Percentiles rank a stretch among this genome's conserved stretches.
These are phyloP conservation scores for Thinopyrum elongatum DNA, from an alignment of 176 grass and related monocot species.

Conservation along the genomic window DNA sequence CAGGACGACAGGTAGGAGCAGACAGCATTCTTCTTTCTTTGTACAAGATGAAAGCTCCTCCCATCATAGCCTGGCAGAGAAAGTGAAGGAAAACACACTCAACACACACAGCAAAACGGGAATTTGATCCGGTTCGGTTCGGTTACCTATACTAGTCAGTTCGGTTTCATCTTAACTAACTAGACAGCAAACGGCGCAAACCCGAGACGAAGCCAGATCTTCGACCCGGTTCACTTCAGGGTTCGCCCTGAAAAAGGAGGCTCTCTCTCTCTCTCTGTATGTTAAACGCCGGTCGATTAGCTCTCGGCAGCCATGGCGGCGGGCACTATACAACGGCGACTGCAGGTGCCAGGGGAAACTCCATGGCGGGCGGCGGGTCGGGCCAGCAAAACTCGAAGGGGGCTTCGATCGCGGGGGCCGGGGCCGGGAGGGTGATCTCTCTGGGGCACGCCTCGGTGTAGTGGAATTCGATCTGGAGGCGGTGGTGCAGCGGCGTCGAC, in stretches of 20 bases:
- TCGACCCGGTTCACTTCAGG: slow-evolving; percentile 46
- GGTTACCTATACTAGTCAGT: slow-evolving; percentile 56
- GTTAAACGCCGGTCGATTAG: slow-evolving; percentile 14
- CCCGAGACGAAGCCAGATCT: slow-evolving; percentile 54
- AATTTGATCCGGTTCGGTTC: neutral
- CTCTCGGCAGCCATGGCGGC: neutral
- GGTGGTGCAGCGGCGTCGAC: slow-evolving; percentile 62
- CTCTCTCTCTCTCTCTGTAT: slow-evolving; percentile 39
- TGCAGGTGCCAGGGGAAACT: neutral
- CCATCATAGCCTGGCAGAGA: slow-evolving; percentile 21
- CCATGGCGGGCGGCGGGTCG: slow-evolving; percentile 28
- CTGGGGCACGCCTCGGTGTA: slow-evolving; percentile 49
- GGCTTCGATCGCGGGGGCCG: slow-evolving; percentile 3
- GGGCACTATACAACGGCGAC: slow-evolving; percentile 31
- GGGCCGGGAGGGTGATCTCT: slow-evolving; percentile 1
- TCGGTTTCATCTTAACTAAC: slow-evolving; percentile 21
- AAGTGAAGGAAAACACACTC: slow-evolving; percentile 15
- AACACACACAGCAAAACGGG: slow-evolving; percentile 14
- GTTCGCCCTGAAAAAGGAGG: slow-evolving; percentile 18
- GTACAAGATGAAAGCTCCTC: slow-evolving; percentile 53
- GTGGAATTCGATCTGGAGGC: slow-evolving; percentile 96
- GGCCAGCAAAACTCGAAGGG: slow-evolving; percentile 54
- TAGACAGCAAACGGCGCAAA: slow-evolving; percentile 48
- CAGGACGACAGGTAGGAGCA: slow-evolving; percentile 37
- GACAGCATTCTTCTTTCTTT: slow-evolving; percentile 43